These are phyloP conservation scores for Fomitopsis serialis DNA, from an alignment of 768 basidiomycete species.

Conservation along the genomic window DNA sequence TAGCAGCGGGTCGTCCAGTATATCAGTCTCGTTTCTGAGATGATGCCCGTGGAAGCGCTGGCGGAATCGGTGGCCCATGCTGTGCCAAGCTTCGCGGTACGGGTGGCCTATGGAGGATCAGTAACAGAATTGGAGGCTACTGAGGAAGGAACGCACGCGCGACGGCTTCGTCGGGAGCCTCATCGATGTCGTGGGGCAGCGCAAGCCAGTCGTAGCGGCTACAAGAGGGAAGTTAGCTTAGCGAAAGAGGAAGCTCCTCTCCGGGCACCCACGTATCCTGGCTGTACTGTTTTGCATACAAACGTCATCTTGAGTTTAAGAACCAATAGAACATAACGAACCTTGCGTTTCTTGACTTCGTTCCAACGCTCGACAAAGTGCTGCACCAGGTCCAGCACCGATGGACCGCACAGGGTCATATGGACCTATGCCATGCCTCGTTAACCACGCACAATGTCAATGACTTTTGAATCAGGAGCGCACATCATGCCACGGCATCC, in stretches of 20 bases:
- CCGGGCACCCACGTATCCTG: conserved; percentile 34
- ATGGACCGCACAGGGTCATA: conserved; percentile 77
- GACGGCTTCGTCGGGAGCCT: conserved; percentile 63
- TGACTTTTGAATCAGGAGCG: conserved; percentile 26
- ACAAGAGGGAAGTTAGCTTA: background rate
- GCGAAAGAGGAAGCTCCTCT: background rate
- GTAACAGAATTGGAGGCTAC: background rate
- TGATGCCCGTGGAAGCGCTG: conserved; percentile 53
- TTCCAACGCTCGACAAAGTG: conserved; percentile 95
- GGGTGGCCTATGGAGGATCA: conserved; percentile 49
- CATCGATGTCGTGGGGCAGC: conserved; percentile 64
- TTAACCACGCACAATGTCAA: background rate
- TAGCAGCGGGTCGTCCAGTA: conserved; percentile 32
- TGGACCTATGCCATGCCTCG: conserved; percentile 47
- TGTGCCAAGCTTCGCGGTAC: conserved; percentile 55
- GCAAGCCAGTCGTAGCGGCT: conserved; percentile 67
- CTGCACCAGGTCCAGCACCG: conserved; percentile 86
- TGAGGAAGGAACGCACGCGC: conserved; percentile 34
- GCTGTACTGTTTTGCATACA: conserved; percentile 19
- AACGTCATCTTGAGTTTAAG: background rate
- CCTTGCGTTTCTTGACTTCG: conserved; percentile 81
- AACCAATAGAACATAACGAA: conserved; percentile 15
- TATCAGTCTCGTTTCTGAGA: conserved; percentile 21
- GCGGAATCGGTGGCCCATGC: conserved; percentile 52
- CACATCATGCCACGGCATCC: conserved; percentile 98